Evolutionary conservation across 2,329 filamentous ascomycete species (phyloP).

Genomic region (Trichophaea hybrida): DNA sequence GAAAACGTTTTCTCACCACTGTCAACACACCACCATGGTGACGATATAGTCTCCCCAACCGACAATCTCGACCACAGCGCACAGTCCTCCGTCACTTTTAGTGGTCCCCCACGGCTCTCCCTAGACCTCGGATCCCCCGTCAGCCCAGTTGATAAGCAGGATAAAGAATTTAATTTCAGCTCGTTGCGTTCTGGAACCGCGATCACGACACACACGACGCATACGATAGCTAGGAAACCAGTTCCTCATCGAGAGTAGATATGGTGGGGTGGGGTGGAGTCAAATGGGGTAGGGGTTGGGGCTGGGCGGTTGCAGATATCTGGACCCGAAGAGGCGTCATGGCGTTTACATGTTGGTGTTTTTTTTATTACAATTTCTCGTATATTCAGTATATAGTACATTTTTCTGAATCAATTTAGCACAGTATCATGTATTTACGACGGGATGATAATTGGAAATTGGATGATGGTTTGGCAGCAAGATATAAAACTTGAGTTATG

Average conservation of each 20-base stretch:
- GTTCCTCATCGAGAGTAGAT: not conserved
- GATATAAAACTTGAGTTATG: too few relatives aligned
- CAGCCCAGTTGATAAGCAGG: not conserved
- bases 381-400: too few relatives aligned
- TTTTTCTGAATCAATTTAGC: too few relatives aligned
- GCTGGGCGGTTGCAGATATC: not conserved
- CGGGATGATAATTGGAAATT: too few relatives aligned
- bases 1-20: not conserved
- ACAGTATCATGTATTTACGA: too few relatives aligned
- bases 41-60: not conserved
- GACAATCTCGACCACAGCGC: not conserved
- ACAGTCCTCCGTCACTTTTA: not conserved
- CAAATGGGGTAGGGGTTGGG: not conserved
- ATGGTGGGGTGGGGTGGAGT: not conserved
- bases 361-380: too few relatives aligned
- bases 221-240: not conserved
- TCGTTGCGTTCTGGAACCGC: not conserved
- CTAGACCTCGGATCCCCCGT: not conserved
- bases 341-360: too few relatives aligned
- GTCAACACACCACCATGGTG: not conserved
- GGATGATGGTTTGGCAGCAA: too few relatives aligned
- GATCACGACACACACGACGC: not conserved
- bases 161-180: not conserved
- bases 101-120: not conserved
- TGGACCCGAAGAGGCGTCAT: not conserved